Evolutionary conservation across 345 rosid species (phyloP).

Genomic region (thale cress (Arabidopsis thaliana)): TAIR10.1 NC_003070.9:19541501-19542000

Average conservation of each 20-base stretch:
- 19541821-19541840: neutral
- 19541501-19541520: too few relatives aligned
- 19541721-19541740: conserved; percentile 32
- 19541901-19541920: conserved; percentile 16
- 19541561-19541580: neutral
- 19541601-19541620: neutral
- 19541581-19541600: neutral
- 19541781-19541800: conserved; percentile 7
- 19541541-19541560: neutral
- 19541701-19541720: conserved; percentile 32
- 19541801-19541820: neutral
- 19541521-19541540: neutral
- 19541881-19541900: conserved; percentile 5
- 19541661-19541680: neutral
- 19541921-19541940: conserved; percentile 31
- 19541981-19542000: neutral
- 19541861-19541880: conserved; percentile 26
- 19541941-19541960: conserved; percentile 25
- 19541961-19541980: conserved; percentile 6
- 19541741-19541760: conserved; percentile 25
- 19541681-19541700: neutral
- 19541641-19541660: neutral
- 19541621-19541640: neutral
- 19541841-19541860: neutral
- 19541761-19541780: conserved; percentile 34